Conservation (phyloP, 768 basidiomycete genomes). For the Cystobasidium onofrii region DNA sequence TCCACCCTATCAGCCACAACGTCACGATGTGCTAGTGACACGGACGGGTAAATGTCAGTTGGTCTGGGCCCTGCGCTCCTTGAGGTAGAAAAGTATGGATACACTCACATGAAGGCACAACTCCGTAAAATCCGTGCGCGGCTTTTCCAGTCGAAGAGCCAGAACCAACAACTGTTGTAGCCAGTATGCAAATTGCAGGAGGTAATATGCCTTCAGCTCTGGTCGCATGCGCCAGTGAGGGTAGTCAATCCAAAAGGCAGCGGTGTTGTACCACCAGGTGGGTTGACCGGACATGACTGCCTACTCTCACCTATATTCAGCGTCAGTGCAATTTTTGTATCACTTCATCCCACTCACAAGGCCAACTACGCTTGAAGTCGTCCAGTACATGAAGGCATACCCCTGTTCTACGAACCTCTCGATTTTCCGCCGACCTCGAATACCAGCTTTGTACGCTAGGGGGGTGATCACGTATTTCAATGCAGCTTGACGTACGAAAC, state of each 20-base stretch:
- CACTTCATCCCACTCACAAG: conserved; percentile 54
- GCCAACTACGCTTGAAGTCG: conserved; percentile 63
- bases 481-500: conserved; percentile 70
- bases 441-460: conserved; percentile 62
- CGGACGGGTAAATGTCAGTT: background rate
- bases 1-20: conserved; percentile 82
- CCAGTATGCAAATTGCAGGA: conserved; percentile 91
- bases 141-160: conserved; percentile 78
- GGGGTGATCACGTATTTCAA: conserved; percentile 60
- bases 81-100: background rate
- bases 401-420: conserved; percentile 84
- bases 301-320: conserved; percentile 47
- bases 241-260: conserved; percentile 68
- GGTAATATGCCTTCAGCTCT: conserved; percentile 80
- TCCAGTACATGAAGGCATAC: conserved; percentile 76
- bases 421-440: conserved; percentile 60
- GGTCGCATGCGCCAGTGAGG: conserved; percentile 58
- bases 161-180: conserved; percentile 83
- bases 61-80: background rate
- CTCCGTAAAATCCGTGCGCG: conserved; percentile 80
- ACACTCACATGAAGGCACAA: conserved; percentile 62
- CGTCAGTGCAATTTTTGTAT: background rate
- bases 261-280: conserved; percentile 76
- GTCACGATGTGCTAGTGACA: conserved; percentile 66
- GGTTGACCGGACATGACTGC: conserved; percentile 72